A percentile compares a stretch with the other conserved stretches of the same genome.
Evolutionary conservation across 768 basidiomycete genomes (phyloP).

Genomic region (Psilocybe tampanensis): DNA sequence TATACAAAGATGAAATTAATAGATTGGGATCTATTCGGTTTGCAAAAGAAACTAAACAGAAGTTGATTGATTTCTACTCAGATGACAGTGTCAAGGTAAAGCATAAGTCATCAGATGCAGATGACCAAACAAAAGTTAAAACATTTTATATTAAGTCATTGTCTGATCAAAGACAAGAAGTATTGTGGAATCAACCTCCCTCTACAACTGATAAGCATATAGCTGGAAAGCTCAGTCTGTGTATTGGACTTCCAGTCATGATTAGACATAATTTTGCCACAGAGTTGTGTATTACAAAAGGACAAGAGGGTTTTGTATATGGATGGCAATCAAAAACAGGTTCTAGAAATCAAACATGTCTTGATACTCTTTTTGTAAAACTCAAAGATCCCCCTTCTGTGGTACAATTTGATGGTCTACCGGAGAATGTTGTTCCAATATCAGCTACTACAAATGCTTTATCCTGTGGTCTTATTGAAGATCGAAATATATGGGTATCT

Average conservation of each 20-base stretch:
- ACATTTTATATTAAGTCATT: not conserved
- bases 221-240: slow-evolving; percentile 28
- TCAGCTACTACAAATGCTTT: no score
- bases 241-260: slow-evolving; percentile 37
- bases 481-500: no score
- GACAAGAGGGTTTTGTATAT: slow-evolving; percentile 30
- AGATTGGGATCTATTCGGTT: slow-evolving; percentile 29
- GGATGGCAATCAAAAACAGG: no score
- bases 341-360: not conserved
- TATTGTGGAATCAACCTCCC: slow-evolving; percentile 22
- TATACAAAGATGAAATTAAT: slow-evolving; percentile 40
- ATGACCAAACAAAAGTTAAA: not conserved
- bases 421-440: no score
- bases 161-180: slow-evolving; percentile 14
- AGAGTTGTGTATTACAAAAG: slow-evolving; percentile 34
- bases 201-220: slow-evolving; percentile 15
- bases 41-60: slow-evolving; percentile 31
- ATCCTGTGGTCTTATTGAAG: no score
- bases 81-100: slow-evolving; percentile 18
- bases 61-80: slow-evolving; percentile 26
- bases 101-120: not conserved
- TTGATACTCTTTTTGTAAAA: no score
- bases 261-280: slow-evolving; percentile 34
- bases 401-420: no score
- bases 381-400: no score